Base-by-base conservation (phyloP, 2,329 filamentous ascomycete species). In the Sporothrix luriei region DNA sequence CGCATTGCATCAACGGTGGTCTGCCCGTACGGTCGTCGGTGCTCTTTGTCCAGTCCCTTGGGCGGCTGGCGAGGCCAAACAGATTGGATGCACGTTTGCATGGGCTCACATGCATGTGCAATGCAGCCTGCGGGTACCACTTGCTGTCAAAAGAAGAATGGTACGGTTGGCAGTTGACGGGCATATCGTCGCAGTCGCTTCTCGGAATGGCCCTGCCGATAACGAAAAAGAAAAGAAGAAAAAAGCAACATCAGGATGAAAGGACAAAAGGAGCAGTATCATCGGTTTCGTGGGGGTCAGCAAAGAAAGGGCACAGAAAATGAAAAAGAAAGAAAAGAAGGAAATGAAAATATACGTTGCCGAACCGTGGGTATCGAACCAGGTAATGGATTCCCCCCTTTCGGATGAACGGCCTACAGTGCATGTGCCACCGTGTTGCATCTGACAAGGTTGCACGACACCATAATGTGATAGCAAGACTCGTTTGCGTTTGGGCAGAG, bases 1-100 rank as follows among this genome's bases (percentile, higher is more conserved):
- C 24, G 40, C 16, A n/a, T 43, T 64, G 61, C 61, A 64, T 29
- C 10, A 6, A 33, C n/a, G 52, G 19, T 49, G 61, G n/a, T 33
- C 24, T 52, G 62, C 46, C 40, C 66, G 54, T 51, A 43, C 66
- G 43, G 19, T 43, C 43, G 66, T 59, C 54, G 51, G 66, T 68
- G 52, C 66, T 38, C 24, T 21, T 38, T 64, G 4, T 14, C 49
- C 26, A 49, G 4, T 14, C 49, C 26, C n/a, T 40, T 52, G 24
- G 62, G 48, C 29, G 48, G 62, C 40, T 66, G 26, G 24, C n/a
- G 11, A 55, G 24, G 26, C 29, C 19, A 38, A 52, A 29, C 43
- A 49, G 61, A 2, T 49, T 21, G 16, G 24, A 65, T 65, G 62
- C 24, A 51, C 4, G 9, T 51, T 29, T 13, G 48, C 2, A 61